Base-by-base conservation (phyloP, 192 early-diverging fungal species). In the Chytriomyces sp. region DNA sequence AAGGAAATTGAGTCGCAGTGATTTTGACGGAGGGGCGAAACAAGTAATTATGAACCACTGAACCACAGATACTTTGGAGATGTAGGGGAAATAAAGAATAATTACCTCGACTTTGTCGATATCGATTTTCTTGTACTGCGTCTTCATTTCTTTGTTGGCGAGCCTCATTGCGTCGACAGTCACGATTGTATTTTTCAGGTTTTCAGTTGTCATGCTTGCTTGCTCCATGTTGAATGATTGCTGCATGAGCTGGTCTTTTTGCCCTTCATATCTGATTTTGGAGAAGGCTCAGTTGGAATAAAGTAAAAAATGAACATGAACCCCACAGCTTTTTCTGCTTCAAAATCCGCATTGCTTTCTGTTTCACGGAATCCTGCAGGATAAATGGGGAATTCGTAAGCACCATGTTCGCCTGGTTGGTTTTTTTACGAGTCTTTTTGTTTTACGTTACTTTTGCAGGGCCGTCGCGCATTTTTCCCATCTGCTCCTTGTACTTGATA, bases 191-290 rank as follows among this genome's bases (percentile, higher is more conserved):
- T 97, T 98, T 74, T 94, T 95, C 61, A 99, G 81, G 82, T 98
- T 99, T 50, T 99, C 98, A 6, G 93, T 97, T 8, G 96, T 93
- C 84, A 90, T 86, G 13, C 28, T 76, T 6, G 83, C 86, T 86
- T 97, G 95, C 82, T 99, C 98, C 98, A 99, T 99, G 85, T 98
- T 99, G 80, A 96, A 98, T 45, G 96, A 92, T 83, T 98, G 96
- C 82, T 97, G 96, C 83, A 92, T 91, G 60, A 98, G 88, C 77
- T 96, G 93, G 73, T 99, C 96, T 49, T 95, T 88, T 82, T 98
- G 97, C 35, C 85, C 86, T 82, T 99, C 98, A 81, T 97, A 94
- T 20, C 89, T 93, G 77, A 43, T 35, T 35, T 35, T 35, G 20
- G 23, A 44, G 2, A 46, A 45, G 16, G 63, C 16, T 53, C 8